Evolutionary conservation across 2,329 filamentous ascomycete genomes (phyloP).

Genomic region (Paracoccidioides lutzii): DNA sequence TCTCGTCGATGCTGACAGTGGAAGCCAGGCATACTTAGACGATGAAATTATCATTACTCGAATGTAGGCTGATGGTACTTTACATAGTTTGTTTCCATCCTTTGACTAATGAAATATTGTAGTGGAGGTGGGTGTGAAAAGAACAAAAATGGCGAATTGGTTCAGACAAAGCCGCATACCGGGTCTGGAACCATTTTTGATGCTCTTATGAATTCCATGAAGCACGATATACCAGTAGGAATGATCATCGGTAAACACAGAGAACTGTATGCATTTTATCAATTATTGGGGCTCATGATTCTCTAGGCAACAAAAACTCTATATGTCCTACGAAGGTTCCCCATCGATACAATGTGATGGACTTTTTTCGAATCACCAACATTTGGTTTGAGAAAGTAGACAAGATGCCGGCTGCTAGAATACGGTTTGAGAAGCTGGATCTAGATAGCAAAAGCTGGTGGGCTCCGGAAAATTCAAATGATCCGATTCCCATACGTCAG

Average conservation of each 20-base stretch:
- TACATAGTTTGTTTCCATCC: neutral
- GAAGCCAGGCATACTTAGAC: constrained; percentile 45
- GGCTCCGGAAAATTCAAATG: constrained; percentile 27
- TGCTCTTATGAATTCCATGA: constrained; percentile 36
- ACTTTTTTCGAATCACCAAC: constrained; percentile 54
- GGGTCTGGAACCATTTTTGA: constrained; percentile 24
- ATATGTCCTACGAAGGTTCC: constrained; percentile 39
- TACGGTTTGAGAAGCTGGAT: constrained; percentile 54
- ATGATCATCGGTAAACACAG: constrained; percentile 39
- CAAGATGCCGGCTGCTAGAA: constrained; percentile 37
- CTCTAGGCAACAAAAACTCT: constrained; percentile 39
- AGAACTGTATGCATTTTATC: neutral
- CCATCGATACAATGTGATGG: constrained; percentile 52
- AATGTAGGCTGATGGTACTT: constrained; percentile 34
- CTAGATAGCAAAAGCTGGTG: constrained; percentile 46
- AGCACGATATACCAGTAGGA: constrained; percentile 39
- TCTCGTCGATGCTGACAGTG: constrained; percentile 45
- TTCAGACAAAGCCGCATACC: constrained; percentile 36
- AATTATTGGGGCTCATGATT: constrained; percentile 12
- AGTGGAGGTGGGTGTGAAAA: constrained; percentile 43
- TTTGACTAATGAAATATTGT: constrained; percentile 10
- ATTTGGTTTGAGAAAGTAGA: constrained; percentile 51
- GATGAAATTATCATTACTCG: constrained; percentile 51
- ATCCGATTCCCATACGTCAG: constrained; percentile 17
- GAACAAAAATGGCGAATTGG: constrained; percentile 36